Evolutionary conservation across 495 filamentous ascomycete genomes (phyloP).

Genomic region (Penicillium ochrochloron): DNA sequence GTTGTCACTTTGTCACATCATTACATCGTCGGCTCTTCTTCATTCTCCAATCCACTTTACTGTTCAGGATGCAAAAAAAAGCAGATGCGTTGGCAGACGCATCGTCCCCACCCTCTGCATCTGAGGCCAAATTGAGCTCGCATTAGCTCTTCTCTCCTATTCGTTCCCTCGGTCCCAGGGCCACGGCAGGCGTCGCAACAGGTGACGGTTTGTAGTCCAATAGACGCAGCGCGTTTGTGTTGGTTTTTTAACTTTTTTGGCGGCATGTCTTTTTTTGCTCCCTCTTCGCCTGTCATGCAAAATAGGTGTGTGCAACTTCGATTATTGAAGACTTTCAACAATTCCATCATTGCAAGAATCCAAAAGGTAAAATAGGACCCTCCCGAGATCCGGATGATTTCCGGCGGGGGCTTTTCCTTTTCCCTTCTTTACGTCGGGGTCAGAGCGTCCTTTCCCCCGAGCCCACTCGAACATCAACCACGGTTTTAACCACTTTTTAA

Average conservation of each 20-base stretch:
- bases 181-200: constrained; percentile 33
- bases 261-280: constrained; percentile 7
- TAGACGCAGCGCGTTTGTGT: constrained; percentile 38
- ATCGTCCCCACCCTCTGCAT: constrained; percentile 16
- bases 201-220: constrained; percentile 35
- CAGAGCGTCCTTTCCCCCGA: constrained; percentile 7
- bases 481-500: not conserved
- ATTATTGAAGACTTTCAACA: not conserved
- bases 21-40: not conserved
- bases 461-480: not conserved
- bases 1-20: constrained; percentile 3
- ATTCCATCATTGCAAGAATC: not conserved
- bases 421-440: not conserved
- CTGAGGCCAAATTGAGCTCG: constrained; percentile 31
- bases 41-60: not conserved
- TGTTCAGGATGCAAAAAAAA: not conserved
- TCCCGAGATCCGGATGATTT: constrained; percentile 9
- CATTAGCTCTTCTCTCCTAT: constrained; percentile 29
- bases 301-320: not conserved
- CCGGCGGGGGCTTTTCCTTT: not conserved
- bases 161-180: constrained; percentile 22
- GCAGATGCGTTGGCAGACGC: constrained; percentile 31
- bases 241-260: constrained; percentile 29
- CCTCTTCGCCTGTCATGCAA: not conserved
- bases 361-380: constrained; percentile 1